phyloP scores from a whole-genome alignment of 2,329 filamentous ascomycete species.

The Colletotrichum sp. region DNA sequence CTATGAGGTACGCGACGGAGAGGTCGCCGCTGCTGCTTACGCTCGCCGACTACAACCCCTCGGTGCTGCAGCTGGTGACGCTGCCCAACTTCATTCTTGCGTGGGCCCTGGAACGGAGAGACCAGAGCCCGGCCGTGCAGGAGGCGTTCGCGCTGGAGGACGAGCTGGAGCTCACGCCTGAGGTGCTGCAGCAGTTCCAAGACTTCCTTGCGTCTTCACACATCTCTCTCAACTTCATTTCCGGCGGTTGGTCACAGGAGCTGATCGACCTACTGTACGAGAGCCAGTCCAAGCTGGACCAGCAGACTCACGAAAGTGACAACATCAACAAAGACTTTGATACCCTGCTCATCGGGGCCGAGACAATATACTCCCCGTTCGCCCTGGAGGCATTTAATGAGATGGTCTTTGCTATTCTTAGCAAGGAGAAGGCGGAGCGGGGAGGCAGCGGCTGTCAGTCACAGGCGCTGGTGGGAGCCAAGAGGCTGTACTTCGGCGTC shows the following conservation, averaged over 20 bases:
- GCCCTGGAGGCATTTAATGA: slow-evolving; percentile 73
- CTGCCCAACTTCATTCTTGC: slow-evolving; percentile 78
- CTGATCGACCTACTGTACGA: slow-evolving; percentile 65
- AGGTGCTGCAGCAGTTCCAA: slow-evolving; percentile 64
- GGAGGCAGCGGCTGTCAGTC: slow-evolving; percentile 2
- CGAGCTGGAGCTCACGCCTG: slow-evolving; percentile 68
- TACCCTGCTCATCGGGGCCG: slow-evolving; percentile 72
- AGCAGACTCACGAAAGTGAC: not conserved
- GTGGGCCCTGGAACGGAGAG: slow-evolving; percentile 60
- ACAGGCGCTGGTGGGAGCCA: slow-evolving; percentile 72
- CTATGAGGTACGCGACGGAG: slow-evolving; percentile 35
- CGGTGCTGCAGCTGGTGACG: slow-evolving; percentile 79
- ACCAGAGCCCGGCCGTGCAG: slow-evolving; percentile 40
- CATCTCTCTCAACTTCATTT: slow-evolving; percentile 70
- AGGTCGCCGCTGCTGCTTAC: slow-evolving; percentile 59
- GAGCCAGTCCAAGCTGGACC: slow-evolving; percentile 19
- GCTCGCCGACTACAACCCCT: slow-evolving; percentile 80
- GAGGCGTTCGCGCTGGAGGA: slow-evolving; percentile 56
- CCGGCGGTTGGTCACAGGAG: slow-evolving; percentile 74
- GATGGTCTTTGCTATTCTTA: slow-evolving; percentile 65
- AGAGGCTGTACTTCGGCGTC: slow-evolving; percentile 84
- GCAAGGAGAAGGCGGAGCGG: slow-evolving; percentile 43
- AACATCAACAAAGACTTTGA: not conserved
- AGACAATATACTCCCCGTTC: slow-evolving; percentile 84
- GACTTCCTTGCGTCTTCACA: slow-evolving; percentile 51